Evolutionary conservation across 768 basidiomycete species (phyloP), one percentile per base, ranked within the genome.

Genomic region (Phaeotremella skinneri): DNA sequence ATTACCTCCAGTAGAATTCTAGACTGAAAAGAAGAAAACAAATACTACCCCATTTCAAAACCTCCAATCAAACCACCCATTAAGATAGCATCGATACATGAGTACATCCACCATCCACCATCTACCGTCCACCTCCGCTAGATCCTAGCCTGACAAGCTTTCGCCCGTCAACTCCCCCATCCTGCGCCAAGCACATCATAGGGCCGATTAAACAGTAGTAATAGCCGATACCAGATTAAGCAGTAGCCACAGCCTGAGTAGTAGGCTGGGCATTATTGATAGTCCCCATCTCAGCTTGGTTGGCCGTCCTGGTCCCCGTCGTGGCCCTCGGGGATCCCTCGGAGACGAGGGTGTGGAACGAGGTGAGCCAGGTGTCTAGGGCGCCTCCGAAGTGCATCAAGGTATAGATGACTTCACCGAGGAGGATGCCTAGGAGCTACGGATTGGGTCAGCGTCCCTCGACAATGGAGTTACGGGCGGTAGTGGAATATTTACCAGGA

Each of bases 401-500:
- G 17, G 67, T 71, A 56, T 58, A 62, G 42, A 66, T 64, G 41
- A 70, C 59, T 43, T 68, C 59, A 39, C 63, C 34, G 34, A 66
- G 52, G 47, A 70, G 64, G 48, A 70, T 63, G 26, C 55, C 66
- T 41, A 61, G 57, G 42, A 66, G 54, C 65, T 66, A 34, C 17
- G 41, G 34, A 7, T 21, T 6, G 29, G 5, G 4, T 32, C 14
- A 49, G 30, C n/a, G n/a, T n/a, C n/a, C n/a, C n/a, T 3, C 27
- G 53, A 39, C 9, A n/a, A 5, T 17, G 16, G 48, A 14, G n/a
- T 4, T 13, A 14, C 27, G 9, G 47, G 43, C 29, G 37, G 45
- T 17, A 21, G 45, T 2, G 42, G 2, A 21, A 26, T 4, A 56
- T 61, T 57, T 39, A 70, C 68, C 16, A 70, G 50, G 59, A 67